phyloP scores from a whole-genome alignment of 2,329 filamentous ascomycete species.

The Cladorrhinum sp. region DNA sequence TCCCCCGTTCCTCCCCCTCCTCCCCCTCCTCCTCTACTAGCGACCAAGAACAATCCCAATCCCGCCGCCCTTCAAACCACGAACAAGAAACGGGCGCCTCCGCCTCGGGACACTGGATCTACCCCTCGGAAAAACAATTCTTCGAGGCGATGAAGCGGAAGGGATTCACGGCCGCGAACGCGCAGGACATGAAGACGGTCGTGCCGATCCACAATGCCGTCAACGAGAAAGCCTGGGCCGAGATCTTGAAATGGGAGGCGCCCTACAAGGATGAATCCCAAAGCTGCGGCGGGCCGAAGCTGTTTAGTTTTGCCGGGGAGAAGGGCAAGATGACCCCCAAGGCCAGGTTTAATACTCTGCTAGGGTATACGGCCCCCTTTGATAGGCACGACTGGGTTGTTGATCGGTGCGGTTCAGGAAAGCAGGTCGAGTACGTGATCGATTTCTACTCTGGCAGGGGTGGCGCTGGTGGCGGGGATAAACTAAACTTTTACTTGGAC shows the following conservation, averaged over 20 bases:
- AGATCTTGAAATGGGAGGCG: conserved; percentile 86
- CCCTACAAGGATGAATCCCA: conserved; percentile 46
- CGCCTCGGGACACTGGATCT: conserved; percentile 86
- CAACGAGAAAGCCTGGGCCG: conserved; percentile 91
- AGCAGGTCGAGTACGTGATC: conserved; percentile 88
- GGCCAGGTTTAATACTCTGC: conserved; percentile 74
- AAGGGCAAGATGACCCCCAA: conserved; percentile 70
- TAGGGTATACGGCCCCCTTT: conserved; percentile 91
- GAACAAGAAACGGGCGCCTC: conserved; percentile 73
- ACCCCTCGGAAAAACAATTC: conserved; percentile 95
- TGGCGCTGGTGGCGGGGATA: conserved; percentile 36
- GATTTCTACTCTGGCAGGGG: conserved; percentile 86
- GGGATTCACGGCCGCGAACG: conserved; percentile 66
- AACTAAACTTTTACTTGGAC: conserved; percentile 63
- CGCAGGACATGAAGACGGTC: conserved; percentile 81
- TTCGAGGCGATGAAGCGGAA: conserved; percentile 96
- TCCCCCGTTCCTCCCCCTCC: conserved; percentile 60
- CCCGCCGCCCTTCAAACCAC: conserved; percentile 59
- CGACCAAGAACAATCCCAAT: too few species aligned
- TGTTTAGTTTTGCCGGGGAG: conserved; percentile 80
- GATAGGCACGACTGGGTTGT: conserved; percentile 98
- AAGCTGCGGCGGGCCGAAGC: conserved; percentile 65
- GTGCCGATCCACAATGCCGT: conserved; percentile 98
- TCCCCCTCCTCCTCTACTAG: conserved; percentile 30
- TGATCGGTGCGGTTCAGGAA: conserved; percentile 71